Conservation (phyloP, 176 grass and related monocot species). For the Saccharum spontaneum region DNA sequence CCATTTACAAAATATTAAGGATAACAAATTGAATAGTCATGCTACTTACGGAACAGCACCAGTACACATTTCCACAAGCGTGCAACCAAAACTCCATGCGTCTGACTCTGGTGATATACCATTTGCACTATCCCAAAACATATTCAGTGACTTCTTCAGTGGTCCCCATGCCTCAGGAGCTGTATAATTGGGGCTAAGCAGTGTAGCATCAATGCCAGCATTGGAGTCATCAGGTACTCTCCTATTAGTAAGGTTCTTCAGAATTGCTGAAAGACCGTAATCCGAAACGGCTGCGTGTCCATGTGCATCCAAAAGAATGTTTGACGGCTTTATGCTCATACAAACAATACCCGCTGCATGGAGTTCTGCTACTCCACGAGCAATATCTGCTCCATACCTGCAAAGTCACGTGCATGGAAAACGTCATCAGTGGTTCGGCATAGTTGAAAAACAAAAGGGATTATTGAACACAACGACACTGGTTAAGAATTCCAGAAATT, state of each 20-base stretch:
- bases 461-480: background rate
- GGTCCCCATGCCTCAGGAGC: slow-evolving; percentile 98
- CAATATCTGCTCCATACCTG: slow-evolving; percentile 98
- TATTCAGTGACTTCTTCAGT: slow-evolving; percentile 75
- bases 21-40: slow-evolving; percentile 51
- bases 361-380: slow-evolving; percentile 93
- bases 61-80: slow-evolving; percentile 99
- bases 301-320: slow-evolving; percentile 86
- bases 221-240: slow-evolving; percentile 67
- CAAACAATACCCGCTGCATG: slow-evolving; percentile 98
- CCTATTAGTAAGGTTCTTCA: slow-evolving; percentile 74
- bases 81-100: slow-evolving; percentile 99
- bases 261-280: slow-evolving; percentile 93
- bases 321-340: slow-evolving; percentile 99
- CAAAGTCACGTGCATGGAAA: slow-evolving; percentile 31
- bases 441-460: slow-evolving; percentile 13
- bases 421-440: background rate
- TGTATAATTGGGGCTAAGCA: slow-evolving; percentile 92
- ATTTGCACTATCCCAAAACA: slow-evolving; percentile 82
- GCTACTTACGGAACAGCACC: slow-evolving; percentile 96
- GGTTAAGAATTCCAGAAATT: background rate
- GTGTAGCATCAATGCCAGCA: slow-evolving; percentile 73
- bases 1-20: slow-evolving; percentile 38
- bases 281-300: slow-evolving; percentile 79
- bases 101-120: slow-evolving; percentile 87